phyloP scores from a whole-genome alignment of 2,329 filamentous ascomycete genomes.

The Colletotrichum eremochloae region DNA sequence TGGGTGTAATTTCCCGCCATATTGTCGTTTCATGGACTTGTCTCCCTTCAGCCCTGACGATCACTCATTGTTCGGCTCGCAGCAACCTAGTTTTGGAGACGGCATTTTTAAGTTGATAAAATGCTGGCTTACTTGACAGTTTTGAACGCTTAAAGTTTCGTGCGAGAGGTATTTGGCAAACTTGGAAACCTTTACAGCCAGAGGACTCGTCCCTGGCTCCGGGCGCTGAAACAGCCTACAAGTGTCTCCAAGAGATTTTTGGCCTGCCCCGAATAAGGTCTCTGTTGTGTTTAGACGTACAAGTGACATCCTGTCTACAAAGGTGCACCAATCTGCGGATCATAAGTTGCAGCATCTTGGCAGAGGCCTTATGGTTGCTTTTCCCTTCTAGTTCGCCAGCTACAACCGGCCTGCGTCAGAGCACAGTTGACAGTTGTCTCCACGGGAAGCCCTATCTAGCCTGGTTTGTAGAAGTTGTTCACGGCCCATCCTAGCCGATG shows the following conservation, averaged over 20 bases:
- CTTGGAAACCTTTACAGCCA: conserved; percentile 20
- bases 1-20: conserved; percentile 28
- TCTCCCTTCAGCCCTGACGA: neutral
- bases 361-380: conserved; percentile 20
- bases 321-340: conserved; percentile 10
- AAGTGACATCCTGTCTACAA: neutral
- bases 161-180: neutral
- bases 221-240: conserved; percentile 30
- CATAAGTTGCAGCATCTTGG: conserved; percentile 6
- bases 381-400: conserved; percentile 11
- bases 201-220: conserved; percentile 2
- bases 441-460: neutral
- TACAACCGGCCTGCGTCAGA: conserved; percentile 10
- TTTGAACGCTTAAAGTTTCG: conserved; percentile 4
- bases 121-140: conserved; percentile 13
- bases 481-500: neutral
- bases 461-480: neutral
- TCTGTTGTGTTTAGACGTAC: conserved; percentile 20
- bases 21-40: conserved; percentile 1
- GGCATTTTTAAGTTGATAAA: neutral
- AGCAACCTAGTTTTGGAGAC: neutral
- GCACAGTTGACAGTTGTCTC: neutral
- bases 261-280: conserved; percentile 1
- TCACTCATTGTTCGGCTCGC: neutral
- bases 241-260: neutral